phyloP scores from a whole-genome alignment of 108 stramenopile species.

The Skeletonema marinoi region DNA sequence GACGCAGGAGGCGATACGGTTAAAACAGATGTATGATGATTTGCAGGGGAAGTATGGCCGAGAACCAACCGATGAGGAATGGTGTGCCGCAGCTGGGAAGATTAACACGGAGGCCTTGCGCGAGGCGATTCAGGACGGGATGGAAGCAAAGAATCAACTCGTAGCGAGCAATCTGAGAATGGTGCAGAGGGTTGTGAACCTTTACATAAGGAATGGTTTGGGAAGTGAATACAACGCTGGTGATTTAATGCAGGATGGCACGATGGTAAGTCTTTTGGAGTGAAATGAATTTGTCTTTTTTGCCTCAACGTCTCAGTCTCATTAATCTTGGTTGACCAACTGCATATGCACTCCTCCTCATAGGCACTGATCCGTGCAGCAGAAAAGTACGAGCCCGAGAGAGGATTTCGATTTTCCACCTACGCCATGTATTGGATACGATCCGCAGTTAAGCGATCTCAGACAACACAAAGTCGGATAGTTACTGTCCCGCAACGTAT shows the following conservation, averaged over 20 bases:
- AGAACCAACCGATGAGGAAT: conserved; percentile 87
- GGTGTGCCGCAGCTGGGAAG: conserved; percentile 86
- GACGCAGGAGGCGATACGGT: conserved; percentile 78
- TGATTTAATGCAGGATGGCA: conserved; percentile 91
- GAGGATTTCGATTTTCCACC: conserved; percentile 94
- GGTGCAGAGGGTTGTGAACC: conserved; percentile 87
- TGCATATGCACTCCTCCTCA: neutral
- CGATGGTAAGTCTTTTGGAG: conserved; percentile 63
- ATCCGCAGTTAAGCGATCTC: conserved; percentile 85
- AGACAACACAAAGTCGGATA: conserved; percentile 73
- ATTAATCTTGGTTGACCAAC: neutral
- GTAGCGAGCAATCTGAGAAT: conserved; percentile 83
- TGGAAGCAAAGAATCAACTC: conserved; percentile 81
- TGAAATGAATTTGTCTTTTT: neutral
- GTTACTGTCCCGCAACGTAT: conserved; percentile 77
- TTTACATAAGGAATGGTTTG: conserved; percentile 84
- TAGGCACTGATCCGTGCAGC: conserved; percentile 92
- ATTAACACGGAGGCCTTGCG: conserved; percentile 70
- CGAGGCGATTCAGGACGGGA: conserved; percentile 72
- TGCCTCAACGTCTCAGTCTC: neutral
- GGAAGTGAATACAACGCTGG: conserved; percentile 86
- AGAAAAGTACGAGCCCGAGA: conserved; percentile 92
- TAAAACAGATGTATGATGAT: conserved; percentile 61
- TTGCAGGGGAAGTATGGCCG: conserved; percentile 56
- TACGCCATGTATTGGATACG: conserved; percentile 98